A percentile compares a stretch with the other conserved stretches of the same genome.
Conservation (phyloP, 2,329 filamentous ascomycete species). For the Dryadomyces quercus-mongolicae region DNA sequence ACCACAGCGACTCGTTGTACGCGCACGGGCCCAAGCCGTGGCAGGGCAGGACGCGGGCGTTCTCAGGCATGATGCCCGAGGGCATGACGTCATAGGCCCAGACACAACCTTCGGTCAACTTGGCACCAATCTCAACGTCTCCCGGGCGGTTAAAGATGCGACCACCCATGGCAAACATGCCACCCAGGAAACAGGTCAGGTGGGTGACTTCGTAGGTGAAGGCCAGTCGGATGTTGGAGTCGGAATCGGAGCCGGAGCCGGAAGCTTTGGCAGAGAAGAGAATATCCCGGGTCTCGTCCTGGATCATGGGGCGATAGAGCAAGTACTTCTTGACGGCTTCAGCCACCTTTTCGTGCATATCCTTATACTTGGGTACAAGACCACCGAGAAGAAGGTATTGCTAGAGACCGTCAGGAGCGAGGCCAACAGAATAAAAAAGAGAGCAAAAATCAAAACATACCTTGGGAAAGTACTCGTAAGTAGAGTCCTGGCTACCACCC, state of each 20-base stretch:
- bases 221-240: slow-evolving; percentile 22
- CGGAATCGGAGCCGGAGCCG: slow-evolving; percentile 28
- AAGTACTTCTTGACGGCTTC: slow-evolving; percentile 60
- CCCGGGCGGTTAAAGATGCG: slow-evolving; percentile 46
- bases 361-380: slow-evolving; percentile 56
- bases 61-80: slow-evolving; percentile 55
- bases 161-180: slow-evolving; percentile 56
- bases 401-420: slow-evolving; percentile 17
- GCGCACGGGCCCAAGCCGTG: slow-evolving; percentile 30
- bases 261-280: slow-evolving; percentile 57
- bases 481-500: slow-evolving; percentile 57
- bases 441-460: slow-evolving; percentile 3
- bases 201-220: slow-evolving; percentile 51
- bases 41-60: slow-evolving; percentile 36
- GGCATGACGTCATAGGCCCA: slow-evolving; percentile 54
- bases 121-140: slow-evolving; percentile 51
- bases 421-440: neutral
- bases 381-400: slow-evolving; percentile 70
- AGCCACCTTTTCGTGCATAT: slow-evolving; percentile 57
- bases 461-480: slow-evolving; percentile 60
- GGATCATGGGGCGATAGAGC: slow-evolving; percentile 66
- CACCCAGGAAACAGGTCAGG: slow-evolving; percentile 56
- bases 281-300: slow-evolving; percentile 52
- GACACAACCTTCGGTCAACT: slow-evolving; percentile 55
- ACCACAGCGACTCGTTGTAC: slow-evolving; percentile 41